Evolutionary conservation across 2,329 filamentous ascomycete species (phyloP).

Genomic region (Sporothrix pallida): DNA sequence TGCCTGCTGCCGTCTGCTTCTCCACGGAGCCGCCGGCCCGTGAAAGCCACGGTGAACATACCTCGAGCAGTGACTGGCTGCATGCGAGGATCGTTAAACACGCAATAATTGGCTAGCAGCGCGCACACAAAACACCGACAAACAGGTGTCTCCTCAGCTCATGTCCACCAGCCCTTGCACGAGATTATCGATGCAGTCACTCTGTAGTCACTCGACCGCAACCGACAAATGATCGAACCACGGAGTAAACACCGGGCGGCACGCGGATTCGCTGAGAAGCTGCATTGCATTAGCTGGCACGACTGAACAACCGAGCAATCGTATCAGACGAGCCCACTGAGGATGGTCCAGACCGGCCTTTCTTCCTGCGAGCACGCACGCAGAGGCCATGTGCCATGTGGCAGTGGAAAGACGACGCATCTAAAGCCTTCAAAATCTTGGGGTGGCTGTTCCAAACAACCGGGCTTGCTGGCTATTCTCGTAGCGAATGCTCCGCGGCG

Average conservation of each 20-base stretch:
- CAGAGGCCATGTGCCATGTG: neutral
- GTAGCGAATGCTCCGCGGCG: slow-evolving; percentile 16
- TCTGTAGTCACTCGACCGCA: neutral
- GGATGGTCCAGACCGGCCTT: slow-evolving; percentile 6
- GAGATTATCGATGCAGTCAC: neutral
- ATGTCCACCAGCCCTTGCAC: neutral
- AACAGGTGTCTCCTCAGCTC: slow-evolving; percentile 10
- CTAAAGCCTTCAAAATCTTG: neutral
- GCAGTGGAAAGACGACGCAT: no score
- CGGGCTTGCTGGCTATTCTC: slow-evolving; percentile 8
- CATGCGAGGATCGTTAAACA: neutral
- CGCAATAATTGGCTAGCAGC: neutral
- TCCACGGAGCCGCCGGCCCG: neutral
- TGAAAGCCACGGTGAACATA: neutral
- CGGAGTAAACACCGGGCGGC: neutral
- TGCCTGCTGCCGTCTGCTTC: neutral
- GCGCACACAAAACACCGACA: no score
- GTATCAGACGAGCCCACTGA: neutral
- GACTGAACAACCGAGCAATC: neutral
- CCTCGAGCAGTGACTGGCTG: neutral
- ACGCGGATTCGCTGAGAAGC: neutral
- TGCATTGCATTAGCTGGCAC: slow-evolving; percentile 7
- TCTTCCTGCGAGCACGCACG: neutral
- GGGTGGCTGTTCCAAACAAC: neutral
- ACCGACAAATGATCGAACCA: slow-evolving; percentile 1